These are phyloP conservation scores for Lathyrus tuberosus DNA, from an alignment of 306 rosid genomes.

Conservation along the genomic window DNA sequence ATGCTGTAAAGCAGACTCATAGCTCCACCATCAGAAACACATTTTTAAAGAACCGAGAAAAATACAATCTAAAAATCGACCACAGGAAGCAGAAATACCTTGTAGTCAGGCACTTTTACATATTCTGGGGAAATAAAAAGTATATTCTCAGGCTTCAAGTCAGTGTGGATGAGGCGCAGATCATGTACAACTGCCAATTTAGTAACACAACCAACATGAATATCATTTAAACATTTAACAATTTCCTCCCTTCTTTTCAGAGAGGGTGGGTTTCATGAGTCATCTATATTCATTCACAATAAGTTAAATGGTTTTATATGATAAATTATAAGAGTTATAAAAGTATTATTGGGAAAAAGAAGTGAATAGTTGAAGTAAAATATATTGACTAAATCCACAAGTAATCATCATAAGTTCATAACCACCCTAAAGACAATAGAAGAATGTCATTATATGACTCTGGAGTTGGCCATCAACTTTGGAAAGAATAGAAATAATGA, in stretches of 20 bases:
- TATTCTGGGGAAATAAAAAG: conserved; percentile 27
- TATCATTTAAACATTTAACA: conserved; percentile 2
- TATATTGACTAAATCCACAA: not conserved
- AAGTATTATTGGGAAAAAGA: not conserved
- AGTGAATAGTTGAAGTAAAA: not conserved
- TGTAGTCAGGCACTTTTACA: conserved; percentile 29
- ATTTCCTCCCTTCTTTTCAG: not conserved
- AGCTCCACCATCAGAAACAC: not conserved
- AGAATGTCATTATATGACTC: not conserved
- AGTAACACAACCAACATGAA: conserved; percentile 7
- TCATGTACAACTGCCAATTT: conserved; percentile 27
- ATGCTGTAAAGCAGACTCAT: not conserved
- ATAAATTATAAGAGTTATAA: not conserved
- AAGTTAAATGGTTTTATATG: conserved; percentile 7
- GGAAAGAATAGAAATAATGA: conserved; percentile 1
- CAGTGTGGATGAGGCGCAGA: conserved; percentile 30
- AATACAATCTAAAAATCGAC: not conserved
- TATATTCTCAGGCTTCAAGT: conserved; percentile 30
- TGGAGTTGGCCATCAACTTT: not conserved
- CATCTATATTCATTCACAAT: not conserved
- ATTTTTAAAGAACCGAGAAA: not conserved
- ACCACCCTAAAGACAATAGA: not conserved
- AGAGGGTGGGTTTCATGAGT: not conserved
- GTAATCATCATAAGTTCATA: not conserved
- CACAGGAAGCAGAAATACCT: conserved; percentile 15